Percentiles rank a stretch among this genome's conserved stretches.
These are phyloP conservation scores for Zymoseptoria crescenta DNA, from an alignment of 2,329 filamentous ascomycete species.

Conservation along the genomic window DNA sequence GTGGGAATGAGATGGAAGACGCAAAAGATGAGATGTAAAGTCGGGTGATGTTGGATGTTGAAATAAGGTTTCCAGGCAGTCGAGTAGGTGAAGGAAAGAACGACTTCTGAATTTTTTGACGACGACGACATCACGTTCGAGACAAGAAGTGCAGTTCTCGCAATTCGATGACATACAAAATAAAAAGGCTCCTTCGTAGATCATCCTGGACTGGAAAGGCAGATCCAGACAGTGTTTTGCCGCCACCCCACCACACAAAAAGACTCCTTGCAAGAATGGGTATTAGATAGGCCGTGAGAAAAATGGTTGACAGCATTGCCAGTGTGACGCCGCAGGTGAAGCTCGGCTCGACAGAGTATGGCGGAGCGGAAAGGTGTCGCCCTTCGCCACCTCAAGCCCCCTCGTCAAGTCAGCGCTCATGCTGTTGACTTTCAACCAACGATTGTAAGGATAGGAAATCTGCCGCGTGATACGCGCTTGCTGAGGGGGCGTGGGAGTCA, in stretches of 20 bases:
- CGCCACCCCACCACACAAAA: not conserved
- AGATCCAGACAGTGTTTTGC: not conserved
- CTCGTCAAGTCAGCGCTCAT: not conserved
- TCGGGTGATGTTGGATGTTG: not conserved
- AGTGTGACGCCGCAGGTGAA: constrained; percentile 2
- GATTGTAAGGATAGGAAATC: constrained; percentile 14
- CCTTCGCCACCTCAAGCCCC: not conserved
- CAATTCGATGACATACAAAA: not conserved
- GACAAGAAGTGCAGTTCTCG: not conserved
- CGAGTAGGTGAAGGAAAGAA: not conserved
- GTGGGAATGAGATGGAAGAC: not conserved
- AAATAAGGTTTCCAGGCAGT: not conserved
- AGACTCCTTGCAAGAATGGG: not conserved
- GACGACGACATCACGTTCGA: not conserved
- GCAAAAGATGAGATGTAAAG: not conserved
- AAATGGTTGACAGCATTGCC: constrained; percentile 6
- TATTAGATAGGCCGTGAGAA: constrained; percentile 14
- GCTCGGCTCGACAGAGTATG: constrained; percentile 1
- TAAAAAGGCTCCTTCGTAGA: not conserved
- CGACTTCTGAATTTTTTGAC: not conserved
- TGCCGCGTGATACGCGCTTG: constrained; percentile 12
- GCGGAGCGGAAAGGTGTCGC: constrained; percentile 1
- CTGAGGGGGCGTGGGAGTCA: constrained; percentile 10
- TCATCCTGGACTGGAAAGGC: not conserved
- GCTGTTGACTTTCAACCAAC: constrained; percentile 8